Evolutionary conservation across 2,329 filamentous ascomycete genomes (phyloP), one percentile per base, ranked within the genome.

Genomic region (Curvularia verruculosa): DNA sequence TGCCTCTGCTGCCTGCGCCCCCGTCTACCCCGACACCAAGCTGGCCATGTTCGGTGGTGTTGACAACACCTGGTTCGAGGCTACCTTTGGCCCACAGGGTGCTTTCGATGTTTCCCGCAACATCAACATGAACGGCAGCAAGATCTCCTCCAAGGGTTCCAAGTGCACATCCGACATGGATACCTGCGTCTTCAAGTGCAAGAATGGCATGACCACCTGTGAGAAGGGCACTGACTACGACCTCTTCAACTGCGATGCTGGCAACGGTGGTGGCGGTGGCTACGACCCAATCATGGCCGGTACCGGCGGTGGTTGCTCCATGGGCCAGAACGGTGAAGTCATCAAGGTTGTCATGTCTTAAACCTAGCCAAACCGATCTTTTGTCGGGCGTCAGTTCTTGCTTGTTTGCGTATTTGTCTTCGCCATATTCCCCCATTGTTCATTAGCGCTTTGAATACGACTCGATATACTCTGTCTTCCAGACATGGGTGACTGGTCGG

Each of bases 51-150:
- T 67, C 54, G 79, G 79, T 36, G 78, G 79, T 65, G 64, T 80
- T 47, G 63, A 67, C 61, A 75, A 81, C 61, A 80, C 79, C 29
- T 81, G 79, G 77, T 77, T 73, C 51, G 80, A 82, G 71, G 77
- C 75, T 53, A 80, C 73, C 54, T 78, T 76, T 36, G 76, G 75
- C 43, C n/a, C 54, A 9, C 40, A 23, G 44, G 79, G 78, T 59
- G 75, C 74, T 37, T 75, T 80, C 54, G 76, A 82, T 61, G 71
- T 82, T 51, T 79, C 77, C 37, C 75, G 78, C 34, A 73, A 79
- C 59, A 73, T 80, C 68, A 79, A 79, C 70, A 81, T 80, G 79
- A 61, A 64, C 47, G 80, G 80, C 34, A 69, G 74, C 62, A 57
- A 37, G 47, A 79, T 81, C 71, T 67, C 63, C 49, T 70, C 76